Base-by-base conservation (phyloP, 306 rosid genomes). In the Cucurbita ficifolia region DNA sequence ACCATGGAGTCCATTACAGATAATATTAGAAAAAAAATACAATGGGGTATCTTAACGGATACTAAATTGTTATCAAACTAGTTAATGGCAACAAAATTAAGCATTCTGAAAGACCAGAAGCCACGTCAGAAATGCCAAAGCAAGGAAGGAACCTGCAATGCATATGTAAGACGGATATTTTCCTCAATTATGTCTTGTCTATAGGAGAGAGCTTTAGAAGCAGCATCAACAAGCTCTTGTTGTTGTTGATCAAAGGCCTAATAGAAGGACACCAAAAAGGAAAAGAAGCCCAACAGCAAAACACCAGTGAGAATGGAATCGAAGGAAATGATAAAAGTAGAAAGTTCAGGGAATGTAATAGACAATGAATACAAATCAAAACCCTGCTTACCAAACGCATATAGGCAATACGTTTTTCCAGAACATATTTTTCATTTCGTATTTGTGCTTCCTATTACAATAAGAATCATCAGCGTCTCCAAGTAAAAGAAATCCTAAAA, bases 121-220 rank as follows among this genome's bases (percentile, higher is more conserved):
- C 54, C 52, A 43, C 43, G n/a, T 61, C 22, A 39, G 43, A 70
- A 49, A 70, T 58, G 40, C 19, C 24, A 12, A 16, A 24, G 46
- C n/a, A 21, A 72, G 69, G n/a, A 33, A 56, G 17, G 52, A 55
- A 76, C 68, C 62, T 69, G 75, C 65, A 76, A 72, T 14, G 61
- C 52, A 81, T 83, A 81, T 76, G 84, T 78, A 75, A 78, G 97
- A 48, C 96, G 96, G 76, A 95, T 91, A 75, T 95, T 95, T 85
- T 95, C 99, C 82, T 95, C 99, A 43, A 95, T 88, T 78, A 95
- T 87, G 78, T 95, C 99, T 56, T 95, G 99, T 63, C 99, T 80
- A 62, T 84, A 84, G 38, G 81, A 77, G 24, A 81, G 71, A 57
- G 85, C 83, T 73, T 84, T 84, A 36, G 85, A 84, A 18, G 85